These are phyloP conservation scores for Populus euphratica DNA, from an alignment of 345 rosid genomes.

Conservation along the genomic window DNA sequence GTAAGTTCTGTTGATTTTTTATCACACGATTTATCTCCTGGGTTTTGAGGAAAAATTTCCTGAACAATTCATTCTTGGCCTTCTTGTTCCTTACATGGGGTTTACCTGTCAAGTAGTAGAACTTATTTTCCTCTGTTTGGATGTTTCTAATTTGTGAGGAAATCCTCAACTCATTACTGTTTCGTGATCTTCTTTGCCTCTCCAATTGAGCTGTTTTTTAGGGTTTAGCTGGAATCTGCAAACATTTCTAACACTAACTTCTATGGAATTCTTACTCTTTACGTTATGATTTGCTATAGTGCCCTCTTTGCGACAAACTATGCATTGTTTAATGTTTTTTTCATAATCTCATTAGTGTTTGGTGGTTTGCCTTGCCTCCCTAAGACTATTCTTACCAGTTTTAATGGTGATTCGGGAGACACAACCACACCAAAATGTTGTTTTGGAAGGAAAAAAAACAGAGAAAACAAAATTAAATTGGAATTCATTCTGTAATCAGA, in stretches of 20 bases:
- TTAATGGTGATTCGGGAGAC: not conserved
- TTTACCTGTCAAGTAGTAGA: not conserved
- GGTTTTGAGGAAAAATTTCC: not conserved
- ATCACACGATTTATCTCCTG: not conserved
- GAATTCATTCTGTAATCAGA: not conserved
- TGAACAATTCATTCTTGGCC: too few species aligned
- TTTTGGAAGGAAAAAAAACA: not conserved
- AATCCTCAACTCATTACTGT: not conserved
- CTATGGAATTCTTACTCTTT: not conserved
- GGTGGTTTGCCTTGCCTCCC: not conserved
- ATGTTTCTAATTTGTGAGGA: not conserved
- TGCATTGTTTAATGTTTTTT: not conserved
- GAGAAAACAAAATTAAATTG: not conserved
- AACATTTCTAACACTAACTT: too few species aligned
- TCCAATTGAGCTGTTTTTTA: not conserved
- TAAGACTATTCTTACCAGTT: not conserved
- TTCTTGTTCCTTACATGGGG: not conserved
- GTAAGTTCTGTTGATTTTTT: slow-evolving; percentile 30
- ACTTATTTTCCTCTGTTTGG: not conserved
- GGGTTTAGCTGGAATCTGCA: not conserved
- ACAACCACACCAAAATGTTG: not conserved
- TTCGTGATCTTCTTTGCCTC: not conserved
- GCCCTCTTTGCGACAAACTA: not conserved
- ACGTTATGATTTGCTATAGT: not conserved
- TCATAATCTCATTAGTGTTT: not conserved